A percentile compares a stretch with the other conserved stretches of the same genome.
Evolutionary conservation across 768 basidiomycete species (phyloP).

Genomic region (Mycena pura): DNA sequence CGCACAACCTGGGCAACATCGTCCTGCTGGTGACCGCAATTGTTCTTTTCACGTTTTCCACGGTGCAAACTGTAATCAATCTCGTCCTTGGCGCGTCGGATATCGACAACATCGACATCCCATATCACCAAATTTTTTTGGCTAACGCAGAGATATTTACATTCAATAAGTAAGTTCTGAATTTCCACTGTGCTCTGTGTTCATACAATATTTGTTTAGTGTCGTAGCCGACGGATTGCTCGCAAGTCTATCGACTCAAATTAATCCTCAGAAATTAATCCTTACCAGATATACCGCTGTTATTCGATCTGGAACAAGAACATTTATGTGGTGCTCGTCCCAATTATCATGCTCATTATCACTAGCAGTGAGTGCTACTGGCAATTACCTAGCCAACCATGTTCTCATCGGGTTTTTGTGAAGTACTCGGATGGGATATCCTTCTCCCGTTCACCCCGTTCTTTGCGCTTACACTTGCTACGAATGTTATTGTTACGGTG

Average conservation of each 20-base stretch:
- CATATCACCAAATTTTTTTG: slow-evolving; percentile 35
- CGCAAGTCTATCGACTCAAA: slow-evolving; percentile 20
- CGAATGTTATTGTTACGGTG: slow-evolving; percentile 37
- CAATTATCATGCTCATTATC: slow-evolving; percentile 33
- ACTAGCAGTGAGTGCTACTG: slow-evolving; percentile 35
- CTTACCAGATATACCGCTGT: slow-evolving; percentile 40
- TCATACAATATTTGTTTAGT: slow-evolving; percentile 22
- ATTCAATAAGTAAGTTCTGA: slow-evolving; percentile 38
- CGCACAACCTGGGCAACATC: slow-evolving; percentile 29
- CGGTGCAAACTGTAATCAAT: slow-evolving; percentile 38
- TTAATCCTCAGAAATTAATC: no score
- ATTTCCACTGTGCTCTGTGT: neutral
- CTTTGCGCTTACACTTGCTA: slow-evolving; percentile 36
- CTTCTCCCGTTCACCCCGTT: slow-evolving; percentile 36
- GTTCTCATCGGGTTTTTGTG: neutral
- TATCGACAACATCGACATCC: slow-evolving; percentile 32
- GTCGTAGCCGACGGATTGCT: slow-evolving; percentile 38
- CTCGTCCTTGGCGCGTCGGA: slow-evolving; percentile 37
- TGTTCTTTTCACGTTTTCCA: slow-evolving; percentile 36
- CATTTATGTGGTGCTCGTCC: slow-evolving; percentile 35
- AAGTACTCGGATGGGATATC: slow-evolving; percentile 34
- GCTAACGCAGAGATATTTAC: slow-evolving; percentile 38
- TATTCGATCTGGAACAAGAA: slow-evolving; percentile 39
- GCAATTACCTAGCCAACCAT: neutral
- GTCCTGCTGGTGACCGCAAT: slow-evolving; percentile 35